Evolutionary conservation across 495 filamentous ascomycete species (phyloP).

Genomic region (Tricharina praecox): DNA sequence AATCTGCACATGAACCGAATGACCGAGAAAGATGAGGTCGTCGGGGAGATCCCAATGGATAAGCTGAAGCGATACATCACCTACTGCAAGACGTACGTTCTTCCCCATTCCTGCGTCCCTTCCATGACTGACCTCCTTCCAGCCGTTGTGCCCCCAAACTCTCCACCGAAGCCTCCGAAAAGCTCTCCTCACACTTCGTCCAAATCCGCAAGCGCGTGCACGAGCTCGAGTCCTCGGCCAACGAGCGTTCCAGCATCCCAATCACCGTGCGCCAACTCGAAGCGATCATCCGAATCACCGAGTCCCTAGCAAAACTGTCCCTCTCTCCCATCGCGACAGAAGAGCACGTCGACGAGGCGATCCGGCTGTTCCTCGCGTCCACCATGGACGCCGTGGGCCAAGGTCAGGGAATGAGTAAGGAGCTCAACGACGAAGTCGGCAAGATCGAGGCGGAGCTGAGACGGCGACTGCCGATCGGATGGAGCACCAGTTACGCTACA

Average conservation of each 20-base stretch:
- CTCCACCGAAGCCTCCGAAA: constrained; percentile 82
- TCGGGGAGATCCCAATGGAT: constrained; percentile 74
- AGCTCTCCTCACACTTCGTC: constrained; percentile 93
- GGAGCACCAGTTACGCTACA: constrained; percentile 78
- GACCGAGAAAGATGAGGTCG: constrained; percentile 49
- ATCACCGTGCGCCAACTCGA: constrained; percentile 97
- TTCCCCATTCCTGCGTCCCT: background rate
- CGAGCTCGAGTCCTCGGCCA: constrained; percentile 68
- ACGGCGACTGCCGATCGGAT: constrained; percentile 77
- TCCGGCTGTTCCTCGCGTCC: constrained; percentile 85
- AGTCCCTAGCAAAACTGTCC: constrained; percentile 80
- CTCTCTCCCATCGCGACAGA: constrained; percentile 75
- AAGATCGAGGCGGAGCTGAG: constrained; percentile 87
- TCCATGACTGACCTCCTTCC: constrained; percentile 28
- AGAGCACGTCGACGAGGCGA: constrained; percentile 91
- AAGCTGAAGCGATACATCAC: constrained; percentile 98
- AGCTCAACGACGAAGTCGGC: constrained; percentile 72
- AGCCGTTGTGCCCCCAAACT: constrained; percentile 87
- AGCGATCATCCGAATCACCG: constrained; percentile 91
- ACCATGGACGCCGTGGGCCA: constrained; percentile 97
- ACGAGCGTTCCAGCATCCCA: constrained; percentile 76
- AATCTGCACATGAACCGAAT: constrained; percentile 87
- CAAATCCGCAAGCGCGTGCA: constrained; percentile 90
- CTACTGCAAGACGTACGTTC: constrained; percentile 79
- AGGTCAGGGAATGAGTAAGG: constrained; percentile 63